phyloP scores from a whole-genome alignment of 371 early-diverging fungal genomes.

The Batkoa obscura region DNA sequence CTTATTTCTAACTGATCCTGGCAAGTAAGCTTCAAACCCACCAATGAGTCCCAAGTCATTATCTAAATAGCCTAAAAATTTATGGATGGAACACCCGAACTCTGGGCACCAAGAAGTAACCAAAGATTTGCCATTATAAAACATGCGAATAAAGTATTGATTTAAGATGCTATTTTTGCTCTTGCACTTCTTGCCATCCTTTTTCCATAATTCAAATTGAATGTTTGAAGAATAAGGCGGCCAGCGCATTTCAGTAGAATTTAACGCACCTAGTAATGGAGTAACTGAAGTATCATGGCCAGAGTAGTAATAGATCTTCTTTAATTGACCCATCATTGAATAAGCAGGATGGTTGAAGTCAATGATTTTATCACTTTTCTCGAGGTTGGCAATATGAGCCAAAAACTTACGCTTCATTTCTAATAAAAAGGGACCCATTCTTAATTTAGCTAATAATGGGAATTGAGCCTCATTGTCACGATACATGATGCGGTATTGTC shows the following conservation, averaged over 20 bases:
- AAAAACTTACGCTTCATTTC: background rate
- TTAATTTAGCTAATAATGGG: background rate
- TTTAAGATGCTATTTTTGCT: too few species aligned
- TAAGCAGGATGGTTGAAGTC: background rate
- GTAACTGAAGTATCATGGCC: background rate
- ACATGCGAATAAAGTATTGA: background rate
- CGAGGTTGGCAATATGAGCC: background rate
- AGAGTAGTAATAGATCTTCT: background rate
- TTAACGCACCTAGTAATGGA: background rate
- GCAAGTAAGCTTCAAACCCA: too few species aligned
- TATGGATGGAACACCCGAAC: background rate
- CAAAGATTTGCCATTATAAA: background rate
- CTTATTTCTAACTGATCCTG: too few species aligned
- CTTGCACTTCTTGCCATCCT: background rate
- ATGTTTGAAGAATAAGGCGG: background rate
- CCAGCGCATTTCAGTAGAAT: background rate
- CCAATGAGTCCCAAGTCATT: background rate
- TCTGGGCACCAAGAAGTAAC: background rate
- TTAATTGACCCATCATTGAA: background rate
- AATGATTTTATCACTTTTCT: background rate
- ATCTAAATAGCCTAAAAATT: background rate
- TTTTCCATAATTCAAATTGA: background rate
- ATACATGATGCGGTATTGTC: background rate
- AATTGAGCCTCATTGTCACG: background rate
- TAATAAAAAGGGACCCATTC: background rate